Percentiles rank a stretch among this genome's conserved stretches.
These are phyloP conservation scores for Eudorina sp. DNA, from an alignment of 139 green algal genomes.

Conservation along the genomic window DNA sequence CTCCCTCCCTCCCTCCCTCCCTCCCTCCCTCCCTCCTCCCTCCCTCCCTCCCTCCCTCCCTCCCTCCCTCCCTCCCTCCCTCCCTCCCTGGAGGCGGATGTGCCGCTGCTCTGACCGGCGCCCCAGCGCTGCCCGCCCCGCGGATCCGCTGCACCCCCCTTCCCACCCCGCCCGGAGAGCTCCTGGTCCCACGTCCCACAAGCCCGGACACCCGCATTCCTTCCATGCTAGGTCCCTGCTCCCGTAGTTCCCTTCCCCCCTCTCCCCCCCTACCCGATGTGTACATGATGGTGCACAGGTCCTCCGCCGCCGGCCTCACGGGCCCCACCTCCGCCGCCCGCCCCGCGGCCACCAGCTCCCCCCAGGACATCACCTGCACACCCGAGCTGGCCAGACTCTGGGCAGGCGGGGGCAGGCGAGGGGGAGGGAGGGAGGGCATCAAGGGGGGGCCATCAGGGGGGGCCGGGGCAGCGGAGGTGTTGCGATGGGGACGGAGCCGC, in stretches of 20 bases:
- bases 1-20: no score
- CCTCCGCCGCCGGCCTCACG: slow-evolving; percentile 58
- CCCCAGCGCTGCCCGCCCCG: no score
- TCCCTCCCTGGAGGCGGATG: no score
- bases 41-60: no score
- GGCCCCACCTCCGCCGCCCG: slow-evolving; percentile 36
- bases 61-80: no score
- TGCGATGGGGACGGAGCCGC: no score
- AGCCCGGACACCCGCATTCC: no score
- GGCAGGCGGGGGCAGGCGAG: background rate
- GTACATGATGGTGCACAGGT: slow-evolving; percentile 96
- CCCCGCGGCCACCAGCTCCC: slow-evolving; percentile 71
- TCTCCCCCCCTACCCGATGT: slow-evolving; percentile 63
- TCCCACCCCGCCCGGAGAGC: no score
- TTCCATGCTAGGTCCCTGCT: background rate
- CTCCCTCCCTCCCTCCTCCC: no score
- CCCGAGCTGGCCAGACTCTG: slow-evolving; percentile 48
- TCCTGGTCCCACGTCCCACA: no score
- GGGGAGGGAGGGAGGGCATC: background rate
- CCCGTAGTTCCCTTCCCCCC: background rate
- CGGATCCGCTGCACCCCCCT: no score
- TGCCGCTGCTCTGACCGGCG: no score
- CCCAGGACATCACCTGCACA: slow-evolving; percentile 68
- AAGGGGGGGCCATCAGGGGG: background rate
- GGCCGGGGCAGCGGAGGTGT: background rate